Evolutionary conservation across 768 basidiomycete species (phyloP).

Genomic region (Boletus vermiculosoides): DNA sequence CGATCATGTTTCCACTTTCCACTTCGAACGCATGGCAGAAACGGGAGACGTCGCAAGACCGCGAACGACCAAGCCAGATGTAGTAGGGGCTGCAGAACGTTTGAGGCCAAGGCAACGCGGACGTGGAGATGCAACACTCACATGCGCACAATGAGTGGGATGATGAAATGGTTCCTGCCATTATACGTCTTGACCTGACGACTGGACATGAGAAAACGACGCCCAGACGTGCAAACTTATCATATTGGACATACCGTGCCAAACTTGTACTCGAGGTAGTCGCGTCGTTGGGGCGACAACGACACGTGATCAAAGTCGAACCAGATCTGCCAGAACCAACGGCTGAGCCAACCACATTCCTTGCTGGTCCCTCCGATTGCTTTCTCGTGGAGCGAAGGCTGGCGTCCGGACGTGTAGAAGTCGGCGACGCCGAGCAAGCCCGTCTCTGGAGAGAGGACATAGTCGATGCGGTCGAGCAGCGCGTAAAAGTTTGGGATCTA

Average conservation of each 20-base stretch:
- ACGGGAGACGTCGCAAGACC: conserved; percentile 55
- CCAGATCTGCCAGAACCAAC: conserved; percentile 82
- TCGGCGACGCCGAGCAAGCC: conserved; percentile 70
- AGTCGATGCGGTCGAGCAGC: conserved; percentile 65
- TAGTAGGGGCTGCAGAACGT: conserved; percentile 54
- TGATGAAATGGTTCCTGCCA: conserved; percentile 65
- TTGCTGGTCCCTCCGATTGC: conserved; percentile 64
- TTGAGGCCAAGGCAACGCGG: not conserved
- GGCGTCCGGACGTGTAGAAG: conserved; percentile 64
- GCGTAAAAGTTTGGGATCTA: conserved; percentile 65
- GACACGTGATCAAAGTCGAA: conserved; percentile 57
- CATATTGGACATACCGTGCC: conserved; percentile 50
- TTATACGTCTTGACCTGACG: conserved; percentile 62
- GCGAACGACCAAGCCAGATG: conserved; percentile 72
- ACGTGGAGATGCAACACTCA: conserved; percentile 25
- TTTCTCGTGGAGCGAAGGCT: conserved; percentile 54
- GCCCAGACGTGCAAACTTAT: not conserved
- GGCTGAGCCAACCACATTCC: conserved; percentile 60
- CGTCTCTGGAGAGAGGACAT: conserved; percentile 55
- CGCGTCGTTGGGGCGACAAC: conserved; percentile 55
- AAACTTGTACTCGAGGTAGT: conserved; percentile 78
- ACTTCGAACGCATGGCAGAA: conserved; percentile 60
- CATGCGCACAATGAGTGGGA: conserved; percentile 69
- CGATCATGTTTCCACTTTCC: conserved; percentile 59
- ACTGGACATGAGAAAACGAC: not conserved